phyloP scores from a whole-genome alignment of 2,329 filamentous ascomycete genomes.

The Ascochyta rabiei region DNA sequence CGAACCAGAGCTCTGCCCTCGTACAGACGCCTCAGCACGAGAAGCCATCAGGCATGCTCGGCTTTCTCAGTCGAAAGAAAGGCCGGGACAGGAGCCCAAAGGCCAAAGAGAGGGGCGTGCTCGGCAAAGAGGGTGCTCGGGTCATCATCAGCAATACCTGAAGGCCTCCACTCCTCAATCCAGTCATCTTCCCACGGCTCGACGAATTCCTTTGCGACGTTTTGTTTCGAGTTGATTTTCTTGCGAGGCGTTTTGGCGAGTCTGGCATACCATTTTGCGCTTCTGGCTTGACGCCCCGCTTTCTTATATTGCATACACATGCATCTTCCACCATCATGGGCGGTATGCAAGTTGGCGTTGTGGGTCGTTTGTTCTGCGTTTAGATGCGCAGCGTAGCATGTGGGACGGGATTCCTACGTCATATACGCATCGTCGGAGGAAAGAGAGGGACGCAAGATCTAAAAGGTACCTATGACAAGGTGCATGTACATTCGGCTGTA shows the following conservation, averaged over 20 bases:
- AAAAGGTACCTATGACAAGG: conserved; percentile 2
- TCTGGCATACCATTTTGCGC: conserved; percentile 27
- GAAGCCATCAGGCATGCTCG: conserved; percentile 79
- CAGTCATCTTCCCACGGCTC: conserved; percentile 21
- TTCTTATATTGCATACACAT: conserved; percentile 23
- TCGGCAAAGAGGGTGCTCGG: conserved; percentile 93
- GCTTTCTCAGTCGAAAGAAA: conserved; percentile 88
- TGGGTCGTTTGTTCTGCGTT: conserved; percentile 11
- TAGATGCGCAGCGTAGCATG: conserved; percentile 16
- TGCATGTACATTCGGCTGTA: conserved; percentile 18
- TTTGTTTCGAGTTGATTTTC: conserved; percentile 29
- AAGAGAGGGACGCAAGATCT: conserved; percentile 8
- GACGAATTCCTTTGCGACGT: conserved; percentile 40
- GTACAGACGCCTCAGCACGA: conserved; percentile 52
- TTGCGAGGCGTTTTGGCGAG: conserved; percentile 38
- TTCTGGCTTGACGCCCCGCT: conserved; percentile 15
- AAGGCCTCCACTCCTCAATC: conserved; percentile 11
- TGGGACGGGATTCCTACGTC: conserved; percentile 8
- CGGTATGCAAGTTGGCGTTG: conserved; percentile 27
- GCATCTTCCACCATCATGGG: conserved; percentile 19
- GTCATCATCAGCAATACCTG: conserved; percentile 55
- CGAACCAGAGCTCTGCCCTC: conserved; percentile 79
- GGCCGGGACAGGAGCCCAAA: conserved; percentile 90
- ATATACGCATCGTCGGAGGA: conserved; percentile 5
- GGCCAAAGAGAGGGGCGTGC: conserved; percentile 87